phyloP scores from a whole-genome alignment of 768 basidiomycete species.

The Obba rivulosa region DNA sequence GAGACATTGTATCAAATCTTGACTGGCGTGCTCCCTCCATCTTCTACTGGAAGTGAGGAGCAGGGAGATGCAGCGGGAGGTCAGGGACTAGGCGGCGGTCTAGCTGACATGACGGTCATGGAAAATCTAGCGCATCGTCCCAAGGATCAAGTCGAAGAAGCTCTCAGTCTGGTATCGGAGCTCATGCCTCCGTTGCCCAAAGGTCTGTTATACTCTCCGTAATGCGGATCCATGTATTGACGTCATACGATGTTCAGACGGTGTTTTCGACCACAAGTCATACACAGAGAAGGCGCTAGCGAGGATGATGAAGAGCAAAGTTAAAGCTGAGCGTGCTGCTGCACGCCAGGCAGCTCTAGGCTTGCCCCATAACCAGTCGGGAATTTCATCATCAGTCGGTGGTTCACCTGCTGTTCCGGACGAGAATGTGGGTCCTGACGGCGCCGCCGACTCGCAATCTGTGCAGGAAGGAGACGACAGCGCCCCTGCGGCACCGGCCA shows the following conservation, averaged over 20 bases:
- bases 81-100: constrained; percentile 80
- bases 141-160: constrained; percentile 96
- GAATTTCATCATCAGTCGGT: constrained; percentile 20
- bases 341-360: constrained; percentile 44
- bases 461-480: constrained; percentile 11
- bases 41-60: constrained; percentile 46
- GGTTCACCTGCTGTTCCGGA: constrained; percentile 11
- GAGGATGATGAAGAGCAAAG: constrained; percentile 74
- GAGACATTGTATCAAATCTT: constrained; percentile 92
- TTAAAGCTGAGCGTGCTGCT: constrained; percentile 74
- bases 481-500: constrained; percentile 12
- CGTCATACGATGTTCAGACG: constrained; percentile 58
- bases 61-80: constrained; percentile 57
- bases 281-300: constrained; percentile 85
- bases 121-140: constrained; percentile 94
- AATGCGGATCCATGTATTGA: background rate
- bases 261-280: constrained; percentile 88
- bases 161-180: constrained; percentile 83
- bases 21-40: constrained; percentile 85
- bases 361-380: constrained; percentile 11
- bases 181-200: constrained; percentile 90
- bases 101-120: constrained; percentile 97
- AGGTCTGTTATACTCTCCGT: constrained; percentile 40
- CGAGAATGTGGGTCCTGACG: constrained; percentile 4
- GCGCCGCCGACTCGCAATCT: constrained; percentile 7